A percentile compares a stretch with the other conserved stretches of the same genome.
These are phyloP conservation scores for Amphicarpaea edgeworthii DNA, from an alignment of 306 rosid species.

Conservation along the genomic window DNA sequence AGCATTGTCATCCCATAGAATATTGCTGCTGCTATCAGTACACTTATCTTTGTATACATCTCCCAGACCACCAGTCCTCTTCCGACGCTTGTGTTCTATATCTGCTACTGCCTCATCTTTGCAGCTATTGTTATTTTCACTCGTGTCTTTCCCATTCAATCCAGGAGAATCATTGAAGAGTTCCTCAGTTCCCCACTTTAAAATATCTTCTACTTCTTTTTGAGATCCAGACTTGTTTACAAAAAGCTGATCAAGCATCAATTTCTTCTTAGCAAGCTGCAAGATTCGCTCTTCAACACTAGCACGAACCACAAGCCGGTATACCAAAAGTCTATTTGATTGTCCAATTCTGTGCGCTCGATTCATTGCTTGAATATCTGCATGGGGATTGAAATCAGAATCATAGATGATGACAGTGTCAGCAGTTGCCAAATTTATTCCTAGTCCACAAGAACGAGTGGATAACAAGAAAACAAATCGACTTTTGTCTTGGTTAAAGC, in stretches of 20 bases:
- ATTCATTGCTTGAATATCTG: slow-evolving; percentile 99
- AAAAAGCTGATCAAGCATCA: slow-evolving; percentile 99
- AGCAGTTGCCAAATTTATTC: slow-evolving; percentile 98
- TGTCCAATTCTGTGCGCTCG: slow-evolving; percentile 99
- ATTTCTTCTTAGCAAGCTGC: slow-evolving; percentile 99
- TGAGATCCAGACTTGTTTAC: slow-evolving; percentile 97
- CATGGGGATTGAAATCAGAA: slow-evolving; percentile 99
- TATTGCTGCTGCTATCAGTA: slow-evolving; percentile 79
- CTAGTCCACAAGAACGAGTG: slow-evolving; percentile 99
- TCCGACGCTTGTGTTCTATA: slow-evolving; percentile 84
- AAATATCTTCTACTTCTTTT: slow-evolving; percentile 96
- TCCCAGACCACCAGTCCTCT: slow-evolving; percentile 92
- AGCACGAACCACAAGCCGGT: slow-evolving; percentile 98
- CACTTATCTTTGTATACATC: slow-evolving; percentile 96
- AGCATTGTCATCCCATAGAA: slow-evolving; percentile 97
- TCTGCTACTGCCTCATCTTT: slow-evolving; percentile 82
- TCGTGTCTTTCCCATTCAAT: slow-evolving; percentile 63
- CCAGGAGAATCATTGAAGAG: slow-evolving; percentile 80
- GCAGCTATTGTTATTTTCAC: slow-evolving; percentile 70
- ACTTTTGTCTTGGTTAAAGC: slow-evolving; percentile 97
- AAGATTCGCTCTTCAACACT: slow-evolving; percentile 99
- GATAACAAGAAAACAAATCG: slow-evolving; percentile 97
- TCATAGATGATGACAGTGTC: slow-evolving; percentile 99
- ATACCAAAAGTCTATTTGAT: slow-evolving; percentile 95
- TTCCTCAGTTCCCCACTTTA: slow-evolving; percentile 99